These are phyloP conservation scores for Penicillium corylophilum DNA, from an alignment of 2,329 filamentous ascomycete species.

Conservation along the genomic window DNA sequence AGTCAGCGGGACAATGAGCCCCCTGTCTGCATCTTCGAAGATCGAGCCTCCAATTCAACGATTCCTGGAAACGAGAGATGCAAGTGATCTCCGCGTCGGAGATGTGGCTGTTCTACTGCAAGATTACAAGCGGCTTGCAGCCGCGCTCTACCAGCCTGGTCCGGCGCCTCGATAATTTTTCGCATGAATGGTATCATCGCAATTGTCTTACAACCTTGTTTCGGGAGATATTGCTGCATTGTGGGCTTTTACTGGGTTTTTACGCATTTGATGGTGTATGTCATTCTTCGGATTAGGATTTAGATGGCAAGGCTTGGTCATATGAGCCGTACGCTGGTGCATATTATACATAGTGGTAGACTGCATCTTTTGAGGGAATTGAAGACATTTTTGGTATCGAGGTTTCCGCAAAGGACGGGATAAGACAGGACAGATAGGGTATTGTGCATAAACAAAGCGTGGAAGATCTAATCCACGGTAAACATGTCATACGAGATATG, in stretches of 20 bases:
- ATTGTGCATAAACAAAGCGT: slow-evolving; percentile 13
- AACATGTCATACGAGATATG: not conserved
- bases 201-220: not conserved
- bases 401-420: not conserved
- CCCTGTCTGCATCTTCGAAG: slow-evolving; percentile 14
- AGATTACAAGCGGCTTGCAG: slow-evolving; percentile 72
- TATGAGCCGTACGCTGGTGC: slow-evolving; percentile 6
- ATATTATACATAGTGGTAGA: slow-evolving; percentile 16
- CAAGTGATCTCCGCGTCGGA: slow-evolving; percentile 68
- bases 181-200: not conserved
- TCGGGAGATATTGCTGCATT: slow-evolving; percentile 7
- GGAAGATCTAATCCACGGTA: not conserved
- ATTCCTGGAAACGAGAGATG: slow-evolving; percentile 71
- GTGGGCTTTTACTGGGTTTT: slow-evolving; percentile 18
- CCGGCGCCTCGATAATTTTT: slow-evolving; percentile 14
- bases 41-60: slow-evolving; percentile 64
- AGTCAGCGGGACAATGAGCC: slow-evolving; percentile 8
- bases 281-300: not conserved
- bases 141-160: slow-evolving; percentile 56
- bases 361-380: not conserved
- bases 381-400: not conserved
- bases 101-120: slow-evolving; percentile 70
- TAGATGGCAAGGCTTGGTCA: slow-evolving; percentile 9
- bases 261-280: not conserved
- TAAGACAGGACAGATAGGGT: slow-evolving; percentile 2